Evolutionary conservation across 2,329 filamentous ascomycete genomes (phyloP).

Genomic region (Aspergillus costaricaensis): DNA sequence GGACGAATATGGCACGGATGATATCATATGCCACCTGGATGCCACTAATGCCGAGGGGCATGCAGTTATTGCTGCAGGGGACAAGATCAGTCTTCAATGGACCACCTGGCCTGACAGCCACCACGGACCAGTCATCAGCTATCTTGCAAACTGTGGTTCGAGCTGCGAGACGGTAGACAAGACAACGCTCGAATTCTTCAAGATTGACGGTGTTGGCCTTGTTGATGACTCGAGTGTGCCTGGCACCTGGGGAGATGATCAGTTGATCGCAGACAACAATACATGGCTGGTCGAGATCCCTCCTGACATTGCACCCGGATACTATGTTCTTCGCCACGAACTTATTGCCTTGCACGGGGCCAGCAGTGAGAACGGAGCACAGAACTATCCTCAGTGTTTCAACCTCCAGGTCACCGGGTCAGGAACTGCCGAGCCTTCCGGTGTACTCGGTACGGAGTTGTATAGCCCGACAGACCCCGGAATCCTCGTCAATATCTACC

Average conservation of each 20-base stretch:
- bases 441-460: slow-evolving; percentile 52
- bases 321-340: slow-evolving; percentile 56
- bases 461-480: slow-evolving; percentile 60
- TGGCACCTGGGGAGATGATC: slow-evolving; percentile 56
- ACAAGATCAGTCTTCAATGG: slow-evolving; percentile 60
- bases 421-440: slow-evolving; percentile 47
- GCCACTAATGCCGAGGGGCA: slow-evolving; percentile 54
- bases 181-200: slow-evolving; percentile 58
- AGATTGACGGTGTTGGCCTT: slow-evolving; percentile 59
- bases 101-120: slow-evolving; percentile 64
- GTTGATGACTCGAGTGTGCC: slow-evolving; percentile 43
- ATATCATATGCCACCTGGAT: slow-evolving; percentile 62
- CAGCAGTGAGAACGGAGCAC: slow-evolving; percentile 43
- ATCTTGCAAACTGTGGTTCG: slow-evolving; percentile 59
- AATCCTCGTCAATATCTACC: slow-evolving; percentile 60
- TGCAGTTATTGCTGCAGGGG: slow-evolving; percentile 60
- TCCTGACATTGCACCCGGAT: slow-evolving; percentile 45
- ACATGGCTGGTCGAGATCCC: slow-evolving; percentile 50
- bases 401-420: slow-evolving; percentile 60
- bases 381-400: slow-evolving; percentile 57
- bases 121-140: slow-evolving; percentile 63
- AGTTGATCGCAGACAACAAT: slow-evolving; percentile 52
- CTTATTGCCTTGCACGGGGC: slow-evolving; percentile 53
- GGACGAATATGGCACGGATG: slow-evolving; percentile 39
- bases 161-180: slow-evolving; percentile 57